Percentiles rank a stretch among this genome's conserved stretches.
These are phyloP conservation scores for Magnusiomyces starmeri DNA, from an alignment of 1,139 yeast genomes.

Conservation along the genomic window DNA sequence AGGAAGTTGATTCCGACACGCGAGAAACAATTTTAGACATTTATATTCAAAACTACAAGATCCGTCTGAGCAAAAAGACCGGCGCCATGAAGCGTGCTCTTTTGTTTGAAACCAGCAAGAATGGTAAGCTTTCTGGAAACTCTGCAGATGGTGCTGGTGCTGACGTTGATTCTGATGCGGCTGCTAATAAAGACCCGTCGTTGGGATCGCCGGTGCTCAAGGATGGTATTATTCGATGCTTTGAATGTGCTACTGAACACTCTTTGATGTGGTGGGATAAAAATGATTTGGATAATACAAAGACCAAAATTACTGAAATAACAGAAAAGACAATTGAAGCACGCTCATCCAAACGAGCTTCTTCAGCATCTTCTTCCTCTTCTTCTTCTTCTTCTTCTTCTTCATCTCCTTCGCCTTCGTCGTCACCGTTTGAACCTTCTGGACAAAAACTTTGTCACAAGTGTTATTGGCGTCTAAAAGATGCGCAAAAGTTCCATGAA, in stretches of 20 bases:
- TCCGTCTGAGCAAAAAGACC: constrained; percentile 17
- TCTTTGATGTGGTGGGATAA: constrained; percentile 21
- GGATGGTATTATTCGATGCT: constrained; percentile 11
- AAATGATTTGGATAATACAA: not conserved
- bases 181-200: not conserved
- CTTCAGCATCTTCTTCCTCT: too few relatives aligned
- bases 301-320: too few relatives aligned
- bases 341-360: too few relatives aligned
- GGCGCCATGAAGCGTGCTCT: constrained; percentile 26
- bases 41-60: constrained; percentile 27
- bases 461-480: constrained; percentile 15
- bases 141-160: not conserved
- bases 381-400: too few relatives aligned
- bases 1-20: constrained; percentile 22
- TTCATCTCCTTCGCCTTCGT: not conserved
- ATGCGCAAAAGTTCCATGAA: constrained; percentile 8
- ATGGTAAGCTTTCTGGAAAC: not conserved
- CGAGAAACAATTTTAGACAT: constrained; percentile 30
- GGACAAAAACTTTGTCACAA: constrained; percentile 8
- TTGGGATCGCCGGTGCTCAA: not conserved
- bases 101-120: constrained; percentile 9
- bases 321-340: too few relatives aligned
- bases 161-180: not conserved
- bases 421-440: not conserved
- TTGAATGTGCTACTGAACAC: constrained; percentile 15